Percentiles rank a stretch among this genome's conserved stretches.
Conservation (phyloP, 2,329 filamentous ascomycete species). For the Fusarium sp. region DNA sequence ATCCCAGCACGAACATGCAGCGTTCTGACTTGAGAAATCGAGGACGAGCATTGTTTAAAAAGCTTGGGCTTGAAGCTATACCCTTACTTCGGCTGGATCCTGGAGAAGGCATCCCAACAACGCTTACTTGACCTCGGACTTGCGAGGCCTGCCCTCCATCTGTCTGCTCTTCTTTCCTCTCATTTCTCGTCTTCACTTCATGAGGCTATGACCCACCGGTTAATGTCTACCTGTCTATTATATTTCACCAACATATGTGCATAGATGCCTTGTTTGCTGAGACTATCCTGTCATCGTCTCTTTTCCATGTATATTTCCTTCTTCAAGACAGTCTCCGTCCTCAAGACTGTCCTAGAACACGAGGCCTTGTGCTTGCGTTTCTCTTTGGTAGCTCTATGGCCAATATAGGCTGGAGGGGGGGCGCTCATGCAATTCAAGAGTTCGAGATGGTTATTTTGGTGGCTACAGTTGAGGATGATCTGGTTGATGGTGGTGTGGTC, state of each 20-base stretch:
- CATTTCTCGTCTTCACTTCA: conserved; percentile 42
- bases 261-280: conserved; percentile 28
- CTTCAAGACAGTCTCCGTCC: conserved; percentile 43
- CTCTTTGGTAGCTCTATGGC: conserved; percentile 19
- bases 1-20: conserved; percentile 24
- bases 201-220: conserved; percentile 48
- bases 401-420: neutral
- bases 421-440: conserved; percentile 2
- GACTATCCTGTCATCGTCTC: conserved; percentile 22
- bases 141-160: conserved; percentile 15
- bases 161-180: conserved; percentile 23
- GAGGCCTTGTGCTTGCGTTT: conserved; percentile 1
- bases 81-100: conserved; percentile 39
- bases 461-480: conserved; percentile 24
- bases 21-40: conserved; percentile 9
- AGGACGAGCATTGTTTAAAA: conserved; percentile 15
- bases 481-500: conserved; percentile 17
- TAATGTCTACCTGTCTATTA: conserved; percentile 50
- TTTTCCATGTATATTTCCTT: conserved; percentile 47
- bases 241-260: conserved; percentile 24
- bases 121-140: conserved; percentile 10
- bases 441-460: conserved; percentile 15
- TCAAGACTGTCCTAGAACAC: conserved; percentile 38
- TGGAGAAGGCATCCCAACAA: conserved; percentile 24
- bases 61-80: conserved; percentile 23